A percentile compares a stretch with the other conserved stretches of the same genome.
Conservation (phyloP, 306 rosid genomes). For the Senna tora region DNA sequence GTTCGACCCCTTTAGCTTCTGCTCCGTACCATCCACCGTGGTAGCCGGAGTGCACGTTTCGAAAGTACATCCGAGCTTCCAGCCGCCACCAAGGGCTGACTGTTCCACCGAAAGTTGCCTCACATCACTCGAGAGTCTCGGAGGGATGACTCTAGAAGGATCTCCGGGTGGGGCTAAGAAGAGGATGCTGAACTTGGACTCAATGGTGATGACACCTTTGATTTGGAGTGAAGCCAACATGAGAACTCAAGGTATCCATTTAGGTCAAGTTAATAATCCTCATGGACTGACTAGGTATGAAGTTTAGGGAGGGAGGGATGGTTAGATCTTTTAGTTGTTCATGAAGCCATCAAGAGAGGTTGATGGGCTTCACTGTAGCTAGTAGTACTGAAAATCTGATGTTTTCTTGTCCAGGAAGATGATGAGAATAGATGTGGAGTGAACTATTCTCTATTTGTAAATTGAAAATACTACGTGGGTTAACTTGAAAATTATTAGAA, state of each 20-base stretch:
- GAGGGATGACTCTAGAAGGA: conserved; percentile 19
- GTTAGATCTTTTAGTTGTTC: not conserved
- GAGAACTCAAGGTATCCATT: conserved; percentile 10
- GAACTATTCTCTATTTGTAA: not conserved
- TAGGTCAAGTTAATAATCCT: conserved; percentile 5
- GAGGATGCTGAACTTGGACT: conserved; percentile 5
- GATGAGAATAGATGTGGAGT: not conserved
- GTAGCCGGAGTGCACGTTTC: not conserved
- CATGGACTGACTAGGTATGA: conserved; percentile 13
- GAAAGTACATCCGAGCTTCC: not conserved
- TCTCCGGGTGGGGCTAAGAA: not conserved
- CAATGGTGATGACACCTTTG: conserved; percentile 7
- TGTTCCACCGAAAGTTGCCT: conserved; percentile 9
- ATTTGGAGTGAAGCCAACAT: conserved; percentile 22
- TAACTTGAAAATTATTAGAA: not conserved
- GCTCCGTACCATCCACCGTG: not conserved
- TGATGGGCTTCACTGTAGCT: not conserved
- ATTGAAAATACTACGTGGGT: not conserved
- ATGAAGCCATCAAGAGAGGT: not conserved
- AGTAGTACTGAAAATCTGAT: not conserved
- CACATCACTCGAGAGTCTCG: conserved; percentile 8
- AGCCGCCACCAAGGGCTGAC: not conserved
- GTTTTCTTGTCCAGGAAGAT: not conserved
- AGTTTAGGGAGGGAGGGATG: conserved; percentile 1
- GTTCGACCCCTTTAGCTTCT: not conserved